phyloP scores from a whole-genome alignment of 2,329 filamentous ascomycete species.

The Venturia aucupariae region DNA sequence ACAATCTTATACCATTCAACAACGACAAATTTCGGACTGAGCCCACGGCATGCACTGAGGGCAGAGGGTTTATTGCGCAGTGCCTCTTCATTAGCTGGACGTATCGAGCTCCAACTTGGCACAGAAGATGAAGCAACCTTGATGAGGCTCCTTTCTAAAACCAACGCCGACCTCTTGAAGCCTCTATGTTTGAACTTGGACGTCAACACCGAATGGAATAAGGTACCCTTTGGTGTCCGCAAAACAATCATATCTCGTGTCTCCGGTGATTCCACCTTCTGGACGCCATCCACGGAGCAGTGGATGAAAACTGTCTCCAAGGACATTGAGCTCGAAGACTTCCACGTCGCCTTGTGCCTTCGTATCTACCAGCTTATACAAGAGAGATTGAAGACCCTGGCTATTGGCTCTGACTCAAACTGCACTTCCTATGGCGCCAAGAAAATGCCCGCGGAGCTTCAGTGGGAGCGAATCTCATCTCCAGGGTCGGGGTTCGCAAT shows the following conservation, averaged over 20 bases:
- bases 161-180: background rate
- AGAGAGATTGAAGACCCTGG: background rate
- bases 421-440: slow-evolving; percentile 1
- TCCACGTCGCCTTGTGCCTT: background rate
- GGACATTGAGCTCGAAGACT: background rate
- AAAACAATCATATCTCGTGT: slow-evolving; percentile 1
- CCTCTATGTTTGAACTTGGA: slow-evolving; percentile 2
- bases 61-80: slow-evolving; percentile 2
- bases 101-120: slow-evolving; percentile 4
- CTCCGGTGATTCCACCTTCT: background rate
- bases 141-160: background rate
- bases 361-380: background rate
- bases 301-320: background rate
- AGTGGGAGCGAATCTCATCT: background rate
- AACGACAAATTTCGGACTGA: background rate
- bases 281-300: background rate
- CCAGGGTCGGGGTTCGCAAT: background rate
- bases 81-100: background rate
- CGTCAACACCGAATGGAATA: slow-evolving; percentile 2
- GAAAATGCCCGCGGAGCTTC: slow-evolving; percentile 1
- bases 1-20: background rate
- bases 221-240: background rate
- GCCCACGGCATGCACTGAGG: background rate
- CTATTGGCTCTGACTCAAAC: background rate
- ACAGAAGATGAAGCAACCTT: slow-evolving; percentile 2